These are phyloP conservation scores for Crithidia brevicula DNA, from an alignment of 208 protist genomes.

Conservation along the genomic window DNA sequence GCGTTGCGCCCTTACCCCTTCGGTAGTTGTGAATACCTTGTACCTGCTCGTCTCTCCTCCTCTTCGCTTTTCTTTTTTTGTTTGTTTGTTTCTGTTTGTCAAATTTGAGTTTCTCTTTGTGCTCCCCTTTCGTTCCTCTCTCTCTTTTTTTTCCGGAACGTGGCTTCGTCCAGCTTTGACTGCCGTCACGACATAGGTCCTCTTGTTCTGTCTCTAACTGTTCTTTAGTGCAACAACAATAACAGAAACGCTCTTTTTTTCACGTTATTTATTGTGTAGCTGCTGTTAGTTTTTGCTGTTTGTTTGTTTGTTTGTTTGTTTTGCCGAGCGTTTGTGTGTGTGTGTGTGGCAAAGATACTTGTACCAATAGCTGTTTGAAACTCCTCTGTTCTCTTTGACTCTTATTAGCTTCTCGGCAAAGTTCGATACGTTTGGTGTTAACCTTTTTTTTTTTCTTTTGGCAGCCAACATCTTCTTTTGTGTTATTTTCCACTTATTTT, in stretches of 20 bases:
- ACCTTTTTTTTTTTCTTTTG: slow-evolving; percentile 25
- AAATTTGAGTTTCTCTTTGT: not conserved
- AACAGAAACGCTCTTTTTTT: no score
- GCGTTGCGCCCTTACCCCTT: not conserved
- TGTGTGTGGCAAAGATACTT: no score
- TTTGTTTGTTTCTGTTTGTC: not conserved
- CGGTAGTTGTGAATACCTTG: no score
- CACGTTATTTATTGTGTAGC: no score
- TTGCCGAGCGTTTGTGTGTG: not conserved
- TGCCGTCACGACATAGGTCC: not conserved
- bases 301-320: slow-evolving; percentile 16
- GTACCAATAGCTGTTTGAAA: no score
- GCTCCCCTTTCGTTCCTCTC: not conserved
- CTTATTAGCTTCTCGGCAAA: no score
- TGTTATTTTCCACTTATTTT: slow-evolving; percentile 6
- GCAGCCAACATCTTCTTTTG: no score
- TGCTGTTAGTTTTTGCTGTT: not conserved
- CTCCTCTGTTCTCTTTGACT: no score
- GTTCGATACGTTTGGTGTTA: not conserved
- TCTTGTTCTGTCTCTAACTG: not conserved
- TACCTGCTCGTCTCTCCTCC: not conserved
- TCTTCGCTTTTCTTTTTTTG: not conserved
- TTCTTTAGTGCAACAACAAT: not conserved
- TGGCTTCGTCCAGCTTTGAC: no score
- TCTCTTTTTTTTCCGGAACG: not conserved